Evolutionary conservation across 1,284 basidiomycete genomes (phyloP).

Genomic region (Uromyces viciae-fabae): DNA sequence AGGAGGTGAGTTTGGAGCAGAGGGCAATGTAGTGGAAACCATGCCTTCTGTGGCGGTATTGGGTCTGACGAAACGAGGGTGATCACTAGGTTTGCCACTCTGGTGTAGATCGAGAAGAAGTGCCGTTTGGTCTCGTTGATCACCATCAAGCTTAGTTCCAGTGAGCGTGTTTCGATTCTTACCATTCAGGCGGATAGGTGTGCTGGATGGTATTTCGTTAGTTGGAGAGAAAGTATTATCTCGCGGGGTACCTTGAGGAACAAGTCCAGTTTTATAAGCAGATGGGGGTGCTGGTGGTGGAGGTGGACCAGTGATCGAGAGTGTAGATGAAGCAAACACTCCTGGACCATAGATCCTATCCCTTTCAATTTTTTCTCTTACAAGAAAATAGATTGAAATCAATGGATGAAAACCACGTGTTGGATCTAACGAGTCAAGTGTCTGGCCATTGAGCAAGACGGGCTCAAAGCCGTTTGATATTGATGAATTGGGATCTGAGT

Average conservation of each 20-base stretch:
- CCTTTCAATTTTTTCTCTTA: slow-evolving; percentile 88
- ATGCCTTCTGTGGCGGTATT: slow-evolving; percentile 21
- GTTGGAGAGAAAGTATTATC: background rate
- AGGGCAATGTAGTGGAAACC: slow-evolving; percentile 8
- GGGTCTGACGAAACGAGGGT: slow-evolving; percentile 25
- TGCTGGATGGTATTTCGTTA: background rate
- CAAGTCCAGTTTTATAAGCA: slow-evolving; percentile 47
- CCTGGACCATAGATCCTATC: slow-evolving; percentile 88
- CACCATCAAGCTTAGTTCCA: slow-evolving; percentile 24
- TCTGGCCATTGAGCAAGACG: slow-evolving; percentile 45
- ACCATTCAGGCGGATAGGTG: background rate
- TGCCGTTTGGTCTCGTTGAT: background rate
- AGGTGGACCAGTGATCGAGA: slow-evolving; percentile 58
- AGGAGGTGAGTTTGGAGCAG: slow-evolving; percentile 14
- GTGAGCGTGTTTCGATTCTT: slow-evolving; percentile 27
- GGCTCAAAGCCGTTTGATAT: slow-evolving; percentile 35
- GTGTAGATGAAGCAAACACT: slow-evolving; percentile 86
- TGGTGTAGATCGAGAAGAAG: slow-evolving; percentile 19
- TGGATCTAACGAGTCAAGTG: slow-evolving; percentile 63
- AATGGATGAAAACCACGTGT: slow-evolving; percentile 90
- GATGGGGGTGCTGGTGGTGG: slow-evolving; percentile 50
- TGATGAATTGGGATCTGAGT: slow-evolving; percentile 28
- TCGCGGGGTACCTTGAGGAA: slow-evolving; percentile 10
- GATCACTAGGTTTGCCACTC: slow-evolving; percentile 37
- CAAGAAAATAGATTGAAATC: slow-evolving; percentile 92